Base-by-base conservation (phyloP, 2,329 filamentous ascomycete species). In the Coniochaeta sp. region DNA sequence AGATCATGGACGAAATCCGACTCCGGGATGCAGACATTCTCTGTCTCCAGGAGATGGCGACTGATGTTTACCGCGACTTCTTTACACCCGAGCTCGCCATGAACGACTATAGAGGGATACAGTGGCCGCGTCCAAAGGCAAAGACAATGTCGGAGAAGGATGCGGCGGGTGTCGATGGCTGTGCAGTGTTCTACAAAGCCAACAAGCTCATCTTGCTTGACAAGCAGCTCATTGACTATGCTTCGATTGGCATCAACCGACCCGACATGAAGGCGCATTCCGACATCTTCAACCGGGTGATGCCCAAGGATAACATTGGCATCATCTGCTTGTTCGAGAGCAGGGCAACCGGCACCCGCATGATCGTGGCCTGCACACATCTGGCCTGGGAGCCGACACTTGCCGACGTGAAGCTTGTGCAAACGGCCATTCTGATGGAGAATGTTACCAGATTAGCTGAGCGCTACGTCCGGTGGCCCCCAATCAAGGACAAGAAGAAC, bases 251-350 rank as follows among this genome's bases (percentile, higher is more conserved):
- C 58, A 96, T 99, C 69, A 94, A 95, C 65, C 80, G 94, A 58
- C 89, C 91, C 3, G 94, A 97, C 66, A 96, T 96, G 83, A 97
- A 97, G 72, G 89, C 91, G 52, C 90, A 95, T 63, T 89, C 95
- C 65, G 94, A 99, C 63, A 92, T 97, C 52, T 97, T 96, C 78
- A 99, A 99, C 67, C 87, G 94, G 26, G 87, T 99, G 55, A 97
- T 96, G 94, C 91, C 92, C 55, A 90, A 94, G 71, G 94, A 99
- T 75, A 92, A 97, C 66, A 96, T 99, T 67, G 94, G 88, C 14
- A 86, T 96, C 47, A 82, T 96, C 47, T 84, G 87, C 52, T 95
- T 97, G 74, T 82, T 99, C 56, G 94, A 99, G 69, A 96, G 95
- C 62, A 83, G 92, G 32, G 74, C 82, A 55, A 96, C 92, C 0